Base-by-base conservation (phyloP, 495 filamentous ascomycete genomes). In the Penicilliopsis zonata region DNA sequence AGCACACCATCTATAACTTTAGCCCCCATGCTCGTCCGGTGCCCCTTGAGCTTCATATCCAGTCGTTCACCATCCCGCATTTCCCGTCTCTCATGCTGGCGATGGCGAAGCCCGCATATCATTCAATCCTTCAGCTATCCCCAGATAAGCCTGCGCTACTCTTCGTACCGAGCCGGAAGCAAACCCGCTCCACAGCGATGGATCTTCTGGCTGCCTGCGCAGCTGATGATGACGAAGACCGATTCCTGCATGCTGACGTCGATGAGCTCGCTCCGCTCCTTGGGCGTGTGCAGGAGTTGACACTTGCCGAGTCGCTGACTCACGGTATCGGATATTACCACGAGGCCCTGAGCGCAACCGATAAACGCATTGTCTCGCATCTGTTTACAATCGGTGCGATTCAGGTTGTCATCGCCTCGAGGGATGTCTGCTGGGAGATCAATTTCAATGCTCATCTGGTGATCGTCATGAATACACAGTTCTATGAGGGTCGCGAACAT, bases 1-100 rank as follows among this genome's bases (percentile, higher is more conserved):
- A 94, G 63, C 92, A 99, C 50, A 93, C 85, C 20, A 92, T 94
- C 36, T 96, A 82, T 68, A 99, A 96, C 59, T 99, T 99, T 68
- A 94, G 85, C 46, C 90, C 90, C 3, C 76, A 87, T 46, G 75
- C 86, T 35, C 77, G 90, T 14, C 78, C 84, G 3, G 73, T 93
- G 2, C 87, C 87, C 2, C 56, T 99, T 23, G 90, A 96, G 46
- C 76, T 99, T 20, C 84, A 94, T 47, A 82, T 99, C 30, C 90
- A 99, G 52, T 92, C 86, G 2, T 99, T 84, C 59, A 81, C 78
- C 18, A 90, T 95, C 30, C 90, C 90, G 17, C 90, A 99, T 53
- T 95, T 94, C 63, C 92, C 90, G 12, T 95, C 87, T 0, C 63
- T 96, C 22, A 96, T 99, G 92, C 72, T 96, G 33, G 86, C 92